Conservation (phyloP, 2,329 filamentous ascomycete genomes). For the Monilinia fructigena region DNA sequence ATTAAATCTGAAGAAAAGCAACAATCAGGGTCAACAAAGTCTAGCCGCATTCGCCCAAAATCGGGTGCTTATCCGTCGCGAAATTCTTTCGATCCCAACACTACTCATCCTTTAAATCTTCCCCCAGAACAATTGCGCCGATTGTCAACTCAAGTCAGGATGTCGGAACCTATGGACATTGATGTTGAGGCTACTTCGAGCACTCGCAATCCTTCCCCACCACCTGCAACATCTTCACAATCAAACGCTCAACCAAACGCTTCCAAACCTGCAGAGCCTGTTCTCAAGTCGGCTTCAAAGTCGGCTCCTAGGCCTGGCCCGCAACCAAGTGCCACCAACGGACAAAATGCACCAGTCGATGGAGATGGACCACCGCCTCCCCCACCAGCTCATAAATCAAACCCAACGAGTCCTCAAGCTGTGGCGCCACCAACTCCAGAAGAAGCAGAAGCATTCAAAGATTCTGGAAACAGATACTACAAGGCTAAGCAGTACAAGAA, state of each 20-base stretch:
- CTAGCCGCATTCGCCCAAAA: constrained; percentile 36
- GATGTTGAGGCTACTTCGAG: constrained; percentile 60
- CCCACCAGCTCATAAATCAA: constrained; percentile 70
- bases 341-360: constrained; percentile 32
- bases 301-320: constrained; percentile 7
- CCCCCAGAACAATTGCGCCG: constrained; percentile 85
- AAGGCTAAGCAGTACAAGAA: constrained; percentile 87
- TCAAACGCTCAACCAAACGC: constrained; percentile 14
- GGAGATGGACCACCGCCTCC: constrained; percentile 50
- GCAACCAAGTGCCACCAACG: constrained; percentile 49
- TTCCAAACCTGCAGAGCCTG: constrained; percentile 39
- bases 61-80: constrained; percentile 33
- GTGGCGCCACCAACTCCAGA: constrained; percentile 49
- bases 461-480: constrained; percentile 93
- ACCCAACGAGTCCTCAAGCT: constrained; percentile 57
- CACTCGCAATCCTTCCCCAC: constrained; percentile 51
- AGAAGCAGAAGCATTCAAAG: constrained; percentile 89
- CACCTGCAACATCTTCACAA: constrained; percentile 44
- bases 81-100: constrained; percentile 61
- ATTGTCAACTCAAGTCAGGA: constrained; percentile 64
- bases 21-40: constrained; percentile 35
- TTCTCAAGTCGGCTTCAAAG: constrained; percentile 42
- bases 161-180: constrained; percentile 63
- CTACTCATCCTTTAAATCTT: constrained; percentile 78
- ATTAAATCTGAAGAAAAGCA: constrained; percentile 27